These are phyloP conservation scores for Yarrowia divulgata DNA, from an alignment of 805 yeast genomes.

Conservation along the genomic window DNA sequence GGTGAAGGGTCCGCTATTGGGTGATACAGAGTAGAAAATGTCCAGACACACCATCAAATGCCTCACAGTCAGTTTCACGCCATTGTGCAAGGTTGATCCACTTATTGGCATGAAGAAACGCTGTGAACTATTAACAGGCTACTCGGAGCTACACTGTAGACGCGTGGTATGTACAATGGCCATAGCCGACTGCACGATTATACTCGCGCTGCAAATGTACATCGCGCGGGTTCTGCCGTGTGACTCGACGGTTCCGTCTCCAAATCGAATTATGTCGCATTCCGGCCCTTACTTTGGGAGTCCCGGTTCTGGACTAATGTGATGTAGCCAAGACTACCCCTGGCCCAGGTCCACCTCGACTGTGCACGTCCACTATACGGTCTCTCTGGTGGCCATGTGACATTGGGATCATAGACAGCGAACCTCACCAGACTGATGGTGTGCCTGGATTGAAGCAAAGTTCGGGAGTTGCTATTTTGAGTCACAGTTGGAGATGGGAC, in stretches of 20 bases:
- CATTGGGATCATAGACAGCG: not conserved
- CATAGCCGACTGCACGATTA: too few species aligned
- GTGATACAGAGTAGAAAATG: too few species aligned
- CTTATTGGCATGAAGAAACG: too few species aligned
- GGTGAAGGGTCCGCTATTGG: not conserved
- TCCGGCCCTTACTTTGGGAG: not conserved
- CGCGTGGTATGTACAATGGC: too few species aligned
- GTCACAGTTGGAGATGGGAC: not conserved
- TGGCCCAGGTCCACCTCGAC: not conserved
- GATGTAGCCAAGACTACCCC: slow-evolving; percentile 7
- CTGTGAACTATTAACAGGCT: too few species aligned
- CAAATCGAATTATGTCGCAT: not conserved
- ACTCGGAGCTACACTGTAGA: too few species aligned
- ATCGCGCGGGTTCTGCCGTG: not conserved
- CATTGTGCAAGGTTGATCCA: too few species aligned
- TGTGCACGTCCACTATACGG: too few species aligned
- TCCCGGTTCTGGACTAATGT: not conserved
- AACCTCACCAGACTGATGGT: too few species aligned
- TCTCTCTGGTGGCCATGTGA: slow-evolving; percentile 4
- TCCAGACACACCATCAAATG: too few species aligned
- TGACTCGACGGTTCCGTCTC: not conserved
- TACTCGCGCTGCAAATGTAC: too few species aligned
- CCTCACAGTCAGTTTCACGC: too few species aligned
- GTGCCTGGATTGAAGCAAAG: slow-evolving; percentile 1
- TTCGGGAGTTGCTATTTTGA: slow-evolving; percentile 23